A percentile compares a stretch with the other conserved stretches of the same genome.
These are phyloP conservation scores for Xerocomus spinulosus DNA, from an alignment of 768 basidiomycete species.

Conservation along the genomic window DNA sequence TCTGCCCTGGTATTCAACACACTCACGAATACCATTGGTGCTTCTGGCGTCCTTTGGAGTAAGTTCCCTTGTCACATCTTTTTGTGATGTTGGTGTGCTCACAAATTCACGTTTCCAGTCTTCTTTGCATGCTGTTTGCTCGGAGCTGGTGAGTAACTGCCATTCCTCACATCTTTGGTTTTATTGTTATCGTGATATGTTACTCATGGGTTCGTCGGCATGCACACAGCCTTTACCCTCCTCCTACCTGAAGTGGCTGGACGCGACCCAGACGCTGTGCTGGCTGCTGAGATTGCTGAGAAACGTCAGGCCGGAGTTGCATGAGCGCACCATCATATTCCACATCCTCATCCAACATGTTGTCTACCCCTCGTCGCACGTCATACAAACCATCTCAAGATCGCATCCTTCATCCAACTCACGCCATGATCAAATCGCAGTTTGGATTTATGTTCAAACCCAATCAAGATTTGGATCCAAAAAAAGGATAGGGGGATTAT, in stretches of 20 bases:
- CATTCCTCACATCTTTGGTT: too few species aligned
- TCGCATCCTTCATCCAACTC: too few species aligned
- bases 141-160: conserved; percentile 42
- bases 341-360: neutral
- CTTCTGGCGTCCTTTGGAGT: conserved; percentile 69
- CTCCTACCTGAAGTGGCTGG: conserved; percentile 49
- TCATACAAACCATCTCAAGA: too few species aligned
- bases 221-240: conserved; percentile 33
- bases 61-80: conserved; percentile 23
- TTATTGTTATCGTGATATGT: neutral
- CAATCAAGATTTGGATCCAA: too few species aligned
- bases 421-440: too few species aligned
- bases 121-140: conserved; percentile 61
- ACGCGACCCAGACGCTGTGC: conserved; percentile 47
- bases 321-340: neutral
- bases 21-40: conserved; percentile 57
- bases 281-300: conserved; percentile 36
- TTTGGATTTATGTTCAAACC: too few species aligned
- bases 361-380: too few species aligned
- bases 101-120: conserved; percentile 35
- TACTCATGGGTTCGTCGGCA: neutral
- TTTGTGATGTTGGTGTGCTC: neutral
- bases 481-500: too few species aligned
- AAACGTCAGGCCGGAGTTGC: neutral
- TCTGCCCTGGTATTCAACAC: conserved; percentile 70